Evolutionary conservation across 495 filamentous ascomycete genomes (phyloP), one percentile per base, ranked within the genome.

Genomic region (Hyaloscypha bicolor): DNA sequence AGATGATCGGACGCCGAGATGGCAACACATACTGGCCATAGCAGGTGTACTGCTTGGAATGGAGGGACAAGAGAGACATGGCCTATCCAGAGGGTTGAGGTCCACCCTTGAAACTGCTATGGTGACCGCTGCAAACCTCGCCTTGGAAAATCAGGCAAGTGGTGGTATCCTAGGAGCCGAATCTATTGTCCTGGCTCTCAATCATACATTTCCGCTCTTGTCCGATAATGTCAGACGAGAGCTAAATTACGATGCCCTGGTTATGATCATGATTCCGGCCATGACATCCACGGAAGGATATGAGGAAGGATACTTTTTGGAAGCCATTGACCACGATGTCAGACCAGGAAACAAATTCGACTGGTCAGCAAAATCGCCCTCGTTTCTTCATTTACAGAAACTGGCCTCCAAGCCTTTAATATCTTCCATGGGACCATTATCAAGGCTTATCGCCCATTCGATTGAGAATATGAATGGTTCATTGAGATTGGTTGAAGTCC

Each of bases 1-100:
- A 4, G 92, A 98, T 74, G 90, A 94, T 14, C 84, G 86, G 69
- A 93, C 93, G 2, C 90, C 87, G 57, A 81, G 93, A 76, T 97
- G 94, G 95, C 88, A 92, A 78, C 95, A 98, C 78, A 73, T 93
- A 31, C 80, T 97, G 30, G 82, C 94, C 3, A 84, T 98, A 9
- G 87, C 85, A 2, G 95, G 95, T 14, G 79, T 98, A 14, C 73
- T 98, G 70, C 85, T 94, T 71, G 95, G 93, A 48, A 91, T 93
- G 75, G 90, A 93, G 68, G 82, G 83, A 42, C 85, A 88, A 68
- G 85, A 91, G 57, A 79, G 88, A 67, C 82, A 81, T 66, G 87
- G 86, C 4, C 77, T 95, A 25, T 85, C 88, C 12, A 76, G 79
- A 58, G 74, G 79, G 67, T 83, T 96, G 69, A 83, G 90, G 60